Percentiles rank a stretch among this genome's conserved stretches.
phyloP scores from a whole-genome alignment of 2,329 filamentous ascomycete species.

The Chaetothyriales sp. region DNA sequence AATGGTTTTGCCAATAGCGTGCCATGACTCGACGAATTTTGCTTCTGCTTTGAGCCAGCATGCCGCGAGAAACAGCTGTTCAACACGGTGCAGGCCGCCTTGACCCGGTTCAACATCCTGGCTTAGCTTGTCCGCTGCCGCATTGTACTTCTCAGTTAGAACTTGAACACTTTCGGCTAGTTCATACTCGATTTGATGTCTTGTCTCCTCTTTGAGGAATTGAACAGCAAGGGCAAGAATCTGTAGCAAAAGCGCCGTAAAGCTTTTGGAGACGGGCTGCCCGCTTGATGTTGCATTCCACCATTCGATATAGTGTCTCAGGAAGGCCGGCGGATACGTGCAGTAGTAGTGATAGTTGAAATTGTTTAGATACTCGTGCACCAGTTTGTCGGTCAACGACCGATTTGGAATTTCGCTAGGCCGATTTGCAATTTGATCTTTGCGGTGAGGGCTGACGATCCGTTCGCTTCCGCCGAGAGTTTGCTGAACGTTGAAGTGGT shows the following conservation, averaged over 20 bases:
- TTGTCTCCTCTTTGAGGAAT: constrained; percentile 26
- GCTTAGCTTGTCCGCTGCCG: constrained; percentile 32
- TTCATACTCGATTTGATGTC: constrained; percentile 33
- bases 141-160: constrained; percentile 30
- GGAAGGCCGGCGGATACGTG: constrained; percentile 34
- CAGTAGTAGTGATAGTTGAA: constrained; percentile 36
- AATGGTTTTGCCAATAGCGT: constrained; percentile 31
- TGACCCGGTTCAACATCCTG: constrained; percentile 30
- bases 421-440: not conserved
- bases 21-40: constrained; percentile 37
- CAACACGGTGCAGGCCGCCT: constrained; percentile 33
- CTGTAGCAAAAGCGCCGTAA: constrained; percentile 35
- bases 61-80: constrained; percentile 37
- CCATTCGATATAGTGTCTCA: constrained; percentile 34
- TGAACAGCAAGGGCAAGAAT: constrained; percentile 35
- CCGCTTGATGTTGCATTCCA: constrained; percentile 28
- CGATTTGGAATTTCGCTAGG: not conserved
- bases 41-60: constrained; percentile 37
- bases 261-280: constrained; percentile 27
- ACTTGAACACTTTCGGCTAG: constrained; percentile 27
- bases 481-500: not conserved
- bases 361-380: constrained; percentile 34
- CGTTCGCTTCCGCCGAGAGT: not conserved
- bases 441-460: too few species aligned
- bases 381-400: constrained; percentile 28